These are phyloP conservation scores for Neoarthrinium moseri DNA, from an alignment of 2,329 filamentous ascomycete species.

Conservation along the genomic window DNA sequence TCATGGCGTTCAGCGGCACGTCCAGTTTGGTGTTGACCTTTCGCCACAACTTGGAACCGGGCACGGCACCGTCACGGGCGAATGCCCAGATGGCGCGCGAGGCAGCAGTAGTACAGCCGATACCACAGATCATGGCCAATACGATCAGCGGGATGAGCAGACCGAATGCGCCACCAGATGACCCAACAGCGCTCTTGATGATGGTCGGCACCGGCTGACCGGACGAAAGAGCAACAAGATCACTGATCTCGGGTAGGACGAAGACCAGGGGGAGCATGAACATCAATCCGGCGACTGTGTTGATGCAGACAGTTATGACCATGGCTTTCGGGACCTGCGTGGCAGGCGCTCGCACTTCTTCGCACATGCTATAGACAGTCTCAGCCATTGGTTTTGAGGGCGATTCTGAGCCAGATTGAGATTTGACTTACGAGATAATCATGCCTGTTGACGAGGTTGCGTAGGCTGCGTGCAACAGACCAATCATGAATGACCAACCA, in stretches of 20 bases:
- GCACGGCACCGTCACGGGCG: conserved; percentile 68
- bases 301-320: conserved; percentile 66
- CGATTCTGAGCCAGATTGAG: too few relatives aligned
- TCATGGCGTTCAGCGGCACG: conserved; percentile 69
- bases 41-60: conserved; percentile 60
- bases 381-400: too few relatives aligned
- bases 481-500: conserved; percentile 73
- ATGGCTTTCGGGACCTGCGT: conserved; percentile 72
- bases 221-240: conserved; percentile 50
- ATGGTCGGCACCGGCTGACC: conserved; percentile 66
- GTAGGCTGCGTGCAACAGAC: conserved; percentile 70
- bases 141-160: conserved; percentile 65
- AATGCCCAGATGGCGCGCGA: conserved; percentile 70
- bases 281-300: conserved; percentile 64
- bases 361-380: too few relatives aligned
- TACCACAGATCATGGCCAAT: conserved; percentile 64
- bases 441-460: conserved; percentile 76
- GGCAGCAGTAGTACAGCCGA: conserved; percentile 67
- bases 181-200: conserved; percentile 61
- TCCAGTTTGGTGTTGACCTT: conserved; percentile 61
- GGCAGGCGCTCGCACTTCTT: conserved; percentile 66
- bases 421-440: conserved; percentile 71
- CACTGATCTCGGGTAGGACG: conserved; percentile 62
- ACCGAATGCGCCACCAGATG: conserved; percentile 58
- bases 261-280: conserved; percentile 70